These are phyloP conservation scores for Ascobolus immersus DNA, from an alignment of 495 filamentous ascomycete genomes.

Conservation along the genomic window DNA sequence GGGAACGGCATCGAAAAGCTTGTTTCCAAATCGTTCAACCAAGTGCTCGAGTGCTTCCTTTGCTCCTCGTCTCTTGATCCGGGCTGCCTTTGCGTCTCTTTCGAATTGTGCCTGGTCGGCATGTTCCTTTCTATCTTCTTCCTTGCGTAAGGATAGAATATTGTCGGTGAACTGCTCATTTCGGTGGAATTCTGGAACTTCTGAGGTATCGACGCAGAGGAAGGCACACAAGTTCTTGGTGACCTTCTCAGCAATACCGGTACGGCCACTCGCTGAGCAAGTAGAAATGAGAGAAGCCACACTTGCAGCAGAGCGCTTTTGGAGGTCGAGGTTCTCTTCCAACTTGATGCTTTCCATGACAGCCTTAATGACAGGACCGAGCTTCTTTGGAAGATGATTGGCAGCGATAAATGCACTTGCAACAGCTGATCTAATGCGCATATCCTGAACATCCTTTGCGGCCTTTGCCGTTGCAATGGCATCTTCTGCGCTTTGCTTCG, in stretches of 20 bases:
- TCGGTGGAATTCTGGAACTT: slow-evolving; percentile 77
- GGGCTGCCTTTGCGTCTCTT: slow-evolving; percentile 55
- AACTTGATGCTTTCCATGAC: slow-evolving; percentile 96
- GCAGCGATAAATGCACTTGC: slow-evolving; percentile 74
- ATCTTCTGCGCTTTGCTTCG: slow-evolving; percentile 35
- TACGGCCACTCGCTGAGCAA: slow-evolving; percentile 48
- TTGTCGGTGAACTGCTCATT: slow-evolving; percentile 48
- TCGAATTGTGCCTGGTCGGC: slow-evolving; percentile 72
- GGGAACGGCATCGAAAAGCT: slow-evolving; percentile 54
- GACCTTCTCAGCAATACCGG: slow-evolving; percentile 73
- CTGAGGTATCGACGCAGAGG: slow-evolving; percentile 85
- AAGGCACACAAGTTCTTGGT: slow-evolving; percentile 85
- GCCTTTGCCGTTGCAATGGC: slow-evolving; percentile 54
- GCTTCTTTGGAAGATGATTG: slow-evolving; percentile 66
- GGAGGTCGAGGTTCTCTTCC: slow-evolving; percentile 76
- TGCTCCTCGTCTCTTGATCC: slow-evolving; percentile 70
- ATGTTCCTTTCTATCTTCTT: slow-evolving; percentile 86
- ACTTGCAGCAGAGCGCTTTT: slow-evolving; percentile 62
- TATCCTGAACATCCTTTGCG: slow-evolving; percentile 56
- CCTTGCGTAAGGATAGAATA: slow-evolving; percentile 78
- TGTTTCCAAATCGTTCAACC: slow-evolving; percentile 44
- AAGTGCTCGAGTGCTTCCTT: slow-evolving; percentile 87
- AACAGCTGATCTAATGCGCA: slow-evolving; percentile 65
- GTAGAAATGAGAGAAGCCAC: slow-evolving; percentile 64
- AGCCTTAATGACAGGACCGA: slow-evolving; percentile 65